Evolutionary conservation across 1,284 basidiomycete genomes (phyloP).

Genomic region (Porogramme epimiltina): DNA sequence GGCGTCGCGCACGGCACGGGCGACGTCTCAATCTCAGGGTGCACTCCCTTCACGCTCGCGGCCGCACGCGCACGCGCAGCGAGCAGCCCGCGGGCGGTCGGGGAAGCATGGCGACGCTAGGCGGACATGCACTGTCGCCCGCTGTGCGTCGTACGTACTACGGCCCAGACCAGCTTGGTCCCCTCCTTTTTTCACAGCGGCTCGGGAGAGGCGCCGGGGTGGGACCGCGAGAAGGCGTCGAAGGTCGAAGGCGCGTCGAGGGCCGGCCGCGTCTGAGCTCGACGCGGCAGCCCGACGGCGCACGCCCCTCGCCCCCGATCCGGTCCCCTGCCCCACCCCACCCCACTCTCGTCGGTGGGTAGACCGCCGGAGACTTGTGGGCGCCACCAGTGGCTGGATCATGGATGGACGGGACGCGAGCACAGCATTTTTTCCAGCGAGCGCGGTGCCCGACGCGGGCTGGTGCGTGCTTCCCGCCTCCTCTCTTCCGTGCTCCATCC

Average conservation of each 20-base stretch:
- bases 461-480: too few species aligned
- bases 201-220: conserved; percentile 47
- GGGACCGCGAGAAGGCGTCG: conserved; percentile 46
- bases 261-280: too few species aligned
- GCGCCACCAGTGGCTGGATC: conserved; percentile 39
- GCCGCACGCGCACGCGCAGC: conserved; percentile 23
- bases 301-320: too few species aligned
- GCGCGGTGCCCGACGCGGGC: too few species aligned
- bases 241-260: too few species aligned
- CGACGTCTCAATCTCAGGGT: conserved; percentile 25
- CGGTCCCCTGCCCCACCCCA: too few species aligned
- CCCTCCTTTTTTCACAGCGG: conserved; percentile 22
- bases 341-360: conserved; percentile 32
- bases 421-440: conserved; percentile 43
- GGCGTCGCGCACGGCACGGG: conserved; percentile 29
- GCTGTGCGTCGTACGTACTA: neutral
- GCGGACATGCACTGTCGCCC: neutral
- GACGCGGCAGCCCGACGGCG: too few species aligned
- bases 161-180: neutral
- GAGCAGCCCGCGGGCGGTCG: too few species aligned
- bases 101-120: conserved; percentile 18
- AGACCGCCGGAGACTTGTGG: conserved; percentile 35
- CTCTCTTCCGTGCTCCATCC: neutral
- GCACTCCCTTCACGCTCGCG: conserved; percentile 22
- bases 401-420: conserved; percentile 48